Conservation (phyloP, 805 yeast species). For the Candida ulmi region DNA sequence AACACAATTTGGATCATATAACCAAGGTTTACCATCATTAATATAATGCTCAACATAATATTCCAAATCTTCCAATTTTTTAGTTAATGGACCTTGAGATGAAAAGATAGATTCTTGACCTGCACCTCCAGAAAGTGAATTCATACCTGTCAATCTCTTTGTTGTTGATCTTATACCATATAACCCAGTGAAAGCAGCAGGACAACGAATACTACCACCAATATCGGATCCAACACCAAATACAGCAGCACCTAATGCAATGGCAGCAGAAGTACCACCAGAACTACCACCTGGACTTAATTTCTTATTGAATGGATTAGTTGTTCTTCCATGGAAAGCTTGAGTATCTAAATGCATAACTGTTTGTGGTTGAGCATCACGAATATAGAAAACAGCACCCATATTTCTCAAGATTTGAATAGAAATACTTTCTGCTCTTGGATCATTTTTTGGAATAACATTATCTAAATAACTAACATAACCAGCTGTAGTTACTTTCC, state of each 20-base stretch:
- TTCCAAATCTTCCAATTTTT: constrained; percentile 60
- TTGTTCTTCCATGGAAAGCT: constrained; percentile 52
- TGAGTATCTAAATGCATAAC: constrained; percentile 67
- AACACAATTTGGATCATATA: constrained; percentile 31
- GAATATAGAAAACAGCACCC: constrained; percentile 52
- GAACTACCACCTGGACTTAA: constrained; percentile 66
- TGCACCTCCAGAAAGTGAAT: constrained; percentile 23
- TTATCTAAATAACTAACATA: constrained; percentile 50
- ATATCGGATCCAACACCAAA: constrained; percentile 67
- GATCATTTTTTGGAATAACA: constrained; percentile 23
- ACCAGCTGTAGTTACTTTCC: constrained; percentile 53
- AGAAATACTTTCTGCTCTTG: constrained; percentile 44
- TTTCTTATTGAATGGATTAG: constrained; percentile 53
- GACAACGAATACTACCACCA: constrained; percentile 66
- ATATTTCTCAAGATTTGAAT: constrained; percentile 31
- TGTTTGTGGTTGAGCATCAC: constrained; percentile 66
- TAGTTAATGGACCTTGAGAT: constrained; percentile 65
- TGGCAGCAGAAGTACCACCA: constrained; percentile 67
- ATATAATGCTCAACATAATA: constrained; percentile 55
- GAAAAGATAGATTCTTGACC: constrained; percentile 55
- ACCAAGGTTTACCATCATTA: constrained; percentile 59
- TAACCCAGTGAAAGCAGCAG: constrained; percentile 59
- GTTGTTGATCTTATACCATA: constrained; percentile 60
- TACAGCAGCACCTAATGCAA: constrained; percentile 51
- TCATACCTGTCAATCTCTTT: constrained; percentile 33